Evolutionary conservation across 2,329 filamentous ascomycete genomes (phyloP).

Genomic region (Dactylonectria macrodidyma): DNA sequence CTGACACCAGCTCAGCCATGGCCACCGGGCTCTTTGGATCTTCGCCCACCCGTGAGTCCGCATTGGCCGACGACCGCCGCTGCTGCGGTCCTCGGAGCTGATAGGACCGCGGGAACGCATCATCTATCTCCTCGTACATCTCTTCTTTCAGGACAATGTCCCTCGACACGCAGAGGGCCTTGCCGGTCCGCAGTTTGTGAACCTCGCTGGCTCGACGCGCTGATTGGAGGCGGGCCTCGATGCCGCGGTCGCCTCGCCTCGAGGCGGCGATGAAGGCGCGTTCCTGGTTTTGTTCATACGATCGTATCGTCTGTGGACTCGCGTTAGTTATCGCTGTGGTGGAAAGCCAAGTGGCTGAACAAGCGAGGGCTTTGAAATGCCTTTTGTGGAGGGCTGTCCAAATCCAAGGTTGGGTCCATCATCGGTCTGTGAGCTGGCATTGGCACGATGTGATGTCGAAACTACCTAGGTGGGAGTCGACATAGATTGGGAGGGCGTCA

Average conservation of each 20-base stretch:
- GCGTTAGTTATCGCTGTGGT: slow-evolving; percentile 15
- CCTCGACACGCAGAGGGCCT: slow-evolving; percentile 86
- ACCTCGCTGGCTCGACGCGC: slow-evolving; percentile 89
- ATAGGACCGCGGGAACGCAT: slow-evolving; percentile 79
- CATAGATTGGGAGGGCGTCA: too few relatives aligned
- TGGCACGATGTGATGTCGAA: too few relatives aligned
- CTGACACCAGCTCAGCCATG: slow-evolving; percentile 58
- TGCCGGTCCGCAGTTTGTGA: slow-evolving; percentile 89
- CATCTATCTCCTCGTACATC: slow-evolving; percentile 97
- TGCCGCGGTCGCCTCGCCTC: slow-evolving; percentile 84
- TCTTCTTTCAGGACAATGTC: too few relatives aligned
- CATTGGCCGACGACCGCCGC: slow-evolving; percentile 71
- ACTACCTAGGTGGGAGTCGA: too few relatives aligned
- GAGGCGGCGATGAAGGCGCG: slow-evolving; percentile 95
- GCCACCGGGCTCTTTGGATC: slow-evolving; percentile 60
- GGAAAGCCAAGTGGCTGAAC: not conserved
- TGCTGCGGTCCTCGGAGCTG: slow-evolving; percentile 75
- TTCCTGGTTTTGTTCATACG: slow-evolving; percentile 87
- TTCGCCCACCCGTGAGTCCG: slow-evolving; percentile 72
- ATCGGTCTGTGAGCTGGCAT: too few relatives aligned
- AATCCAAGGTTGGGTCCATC: too few relatives aligned
- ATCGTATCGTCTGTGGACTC: slow-evolving; percentile 74
- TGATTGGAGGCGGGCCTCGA: slow-evolving; percentile 91
- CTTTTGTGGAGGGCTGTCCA: too few relatives aligned
- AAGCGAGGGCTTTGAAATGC: too few relatives aligned